A percentile compares a stretch with the other conserved stretches of the same genome.
These are phyloP conservation scores for Aspergillus japonicus DNA, from an alignment of 2,329 filamentous ascomycete species.

Conservation along the genomic window DNA sequence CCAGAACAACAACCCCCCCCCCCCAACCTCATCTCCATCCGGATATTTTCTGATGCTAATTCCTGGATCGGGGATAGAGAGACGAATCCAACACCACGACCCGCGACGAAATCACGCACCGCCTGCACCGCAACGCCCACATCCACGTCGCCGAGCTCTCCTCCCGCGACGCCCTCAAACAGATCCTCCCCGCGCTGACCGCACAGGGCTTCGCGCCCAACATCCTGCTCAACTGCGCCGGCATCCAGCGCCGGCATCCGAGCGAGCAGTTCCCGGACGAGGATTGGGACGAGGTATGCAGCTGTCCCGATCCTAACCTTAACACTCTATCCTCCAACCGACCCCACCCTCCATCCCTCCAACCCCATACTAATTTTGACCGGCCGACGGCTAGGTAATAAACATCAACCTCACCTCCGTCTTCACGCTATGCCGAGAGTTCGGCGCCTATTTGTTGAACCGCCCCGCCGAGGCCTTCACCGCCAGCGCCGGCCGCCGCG, in stretches of 20 bases:
- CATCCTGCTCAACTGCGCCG: conserved; percentile 82
- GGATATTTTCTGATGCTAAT: no score
- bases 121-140: conserved; percentile 40
- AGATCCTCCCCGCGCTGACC: conserved; percentile 40
- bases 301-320: conserved; percentile 1
- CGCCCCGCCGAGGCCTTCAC: conserved; percentile 24
- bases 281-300: conserved; percentile 70
- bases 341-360: no score
- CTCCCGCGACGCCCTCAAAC: conserved; percentile 41
- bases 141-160: conserved; percentile 48
- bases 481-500: conserved; percentile 30
- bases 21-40: no score
- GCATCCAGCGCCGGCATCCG: conserved; percentile 77
- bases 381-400: conserved; percentile 63
- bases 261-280: conserved; percentile 71
- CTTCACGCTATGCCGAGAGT: conserved; percentile 34
- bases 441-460: conserved; percentile 34
- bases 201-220: conserved; percentile 59
- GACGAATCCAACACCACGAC: conserved; percentile 51
- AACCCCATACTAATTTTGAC: neutral
- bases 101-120: conserved; percentile 42
- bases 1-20: no score
- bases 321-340: neutral
- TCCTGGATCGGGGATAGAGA: no score
- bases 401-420: conserved; percentile 65